A percentile compares a stretch with the other conserved stretches of the same genome.
Evolutionary conservation across 2,329 filamentous ascomycete species (phyloP).

Genomic region (Cordyceps fumosorosea): DNA sequence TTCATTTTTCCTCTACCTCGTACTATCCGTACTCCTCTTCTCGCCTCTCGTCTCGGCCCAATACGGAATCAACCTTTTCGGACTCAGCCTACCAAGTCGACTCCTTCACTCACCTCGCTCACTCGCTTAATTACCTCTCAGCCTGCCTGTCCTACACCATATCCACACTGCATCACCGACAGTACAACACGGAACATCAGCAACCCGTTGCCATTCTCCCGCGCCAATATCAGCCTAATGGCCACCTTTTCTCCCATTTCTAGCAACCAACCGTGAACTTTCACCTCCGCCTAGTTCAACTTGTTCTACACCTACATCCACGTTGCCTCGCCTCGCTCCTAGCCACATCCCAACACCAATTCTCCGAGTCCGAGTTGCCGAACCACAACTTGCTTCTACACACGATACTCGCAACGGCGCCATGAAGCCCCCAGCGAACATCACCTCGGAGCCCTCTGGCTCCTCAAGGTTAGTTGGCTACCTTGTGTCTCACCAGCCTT

Average conservation of each 20-base stretch:
- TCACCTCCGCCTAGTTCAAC: background rate
- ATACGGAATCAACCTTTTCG: background rate
- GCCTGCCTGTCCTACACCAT: background rate
- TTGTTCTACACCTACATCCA: background rate
- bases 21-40: background rate
- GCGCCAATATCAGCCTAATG: background rate
- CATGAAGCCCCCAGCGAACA: background rate
- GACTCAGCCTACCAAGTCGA: background rate
- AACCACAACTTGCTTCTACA: background rate
- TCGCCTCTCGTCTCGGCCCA: background rate
- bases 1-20: background rate
- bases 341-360: background rate
- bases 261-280: background rate
- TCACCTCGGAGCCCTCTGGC: background rate
- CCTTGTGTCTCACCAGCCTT: background rate
- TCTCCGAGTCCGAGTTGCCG: background rate
- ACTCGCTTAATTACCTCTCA: background rate
- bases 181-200: conserved; percentile 2
- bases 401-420: background rate
- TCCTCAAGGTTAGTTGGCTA: background rate
- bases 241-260: background rate
- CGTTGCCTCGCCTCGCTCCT: background rate
- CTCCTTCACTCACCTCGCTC: conserved; percentile 5
- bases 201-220: background rate
- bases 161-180: background rate